These are phyloP conservation scores for Tulasnella sp. DNA, from an alignment of 768 basidiomycete species.

Conservation along the genomic window DNA sequence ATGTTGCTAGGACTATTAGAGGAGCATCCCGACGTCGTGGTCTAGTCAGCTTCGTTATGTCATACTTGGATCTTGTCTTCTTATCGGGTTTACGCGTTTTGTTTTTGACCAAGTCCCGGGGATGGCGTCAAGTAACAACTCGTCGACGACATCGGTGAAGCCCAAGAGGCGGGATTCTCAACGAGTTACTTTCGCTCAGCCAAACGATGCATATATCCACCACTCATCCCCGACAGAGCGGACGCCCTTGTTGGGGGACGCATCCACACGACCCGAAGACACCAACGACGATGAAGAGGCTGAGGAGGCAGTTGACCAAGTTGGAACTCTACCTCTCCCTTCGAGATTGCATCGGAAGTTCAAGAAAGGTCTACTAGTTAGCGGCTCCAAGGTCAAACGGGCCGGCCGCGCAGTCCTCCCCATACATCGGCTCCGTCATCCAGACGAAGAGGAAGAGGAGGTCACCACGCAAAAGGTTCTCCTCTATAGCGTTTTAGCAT, in stretches of 20 bases:
- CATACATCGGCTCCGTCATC: neutral
- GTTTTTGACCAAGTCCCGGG: no score
- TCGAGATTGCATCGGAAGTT: slow-evolving; percentile 14
- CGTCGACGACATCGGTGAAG: neutral
- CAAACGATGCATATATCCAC: neutral
- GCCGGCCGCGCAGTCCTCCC: slow-evolving; percentile 1
- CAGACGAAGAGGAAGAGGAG: neutral
- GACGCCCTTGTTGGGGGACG: slow-evolving; percentile 6
- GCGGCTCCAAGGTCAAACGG: slow-evolving; percentile 2
- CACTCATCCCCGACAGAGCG: neutral
- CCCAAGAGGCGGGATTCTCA: slow-evolving; percentile 2
- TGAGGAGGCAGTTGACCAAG: slow-evolving; percentile 9
- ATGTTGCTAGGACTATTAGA: no score
- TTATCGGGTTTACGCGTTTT: no score
- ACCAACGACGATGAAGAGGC: slow-evolving; percentile 3
- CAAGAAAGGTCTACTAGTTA: slow-evolving; percentile 7
- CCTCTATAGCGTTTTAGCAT: slow-evolving; percentile 10
- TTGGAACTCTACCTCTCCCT: slow-evolving; percentile 3
- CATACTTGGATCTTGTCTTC: no score
- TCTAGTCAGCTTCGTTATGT: no score
- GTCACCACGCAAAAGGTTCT: slow-evolving; percentile 11
- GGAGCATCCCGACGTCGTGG: no score
- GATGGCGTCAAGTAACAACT: no score
- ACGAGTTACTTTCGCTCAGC: slow-evolving; percentile 9
- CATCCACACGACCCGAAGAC: neutral